A percentile compares a stretch with the other conserved stretches of the same genome.
Conservation (phyloP, 2,329 filamentous ascomycete genomes). For the Colletotrichum simmondsii region DNA sequence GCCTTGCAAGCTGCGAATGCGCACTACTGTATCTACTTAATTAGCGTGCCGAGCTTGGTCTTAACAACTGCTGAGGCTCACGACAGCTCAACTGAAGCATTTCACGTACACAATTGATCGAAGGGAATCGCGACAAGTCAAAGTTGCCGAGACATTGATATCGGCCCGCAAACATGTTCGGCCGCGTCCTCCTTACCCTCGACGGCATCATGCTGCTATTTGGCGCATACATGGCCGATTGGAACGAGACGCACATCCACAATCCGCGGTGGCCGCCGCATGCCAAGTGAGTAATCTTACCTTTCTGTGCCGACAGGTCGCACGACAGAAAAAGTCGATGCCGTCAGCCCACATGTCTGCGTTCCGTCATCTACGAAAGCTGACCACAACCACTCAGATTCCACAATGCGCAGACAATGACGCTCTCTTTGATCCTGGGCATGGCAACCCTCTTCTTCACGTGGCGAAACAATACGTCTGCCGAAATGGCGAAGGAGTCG, state of each 20-base stretch:
- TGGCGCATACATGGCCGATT: conserved; percentile 51
- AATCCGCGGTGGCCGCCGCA: conserved; percentile 58
- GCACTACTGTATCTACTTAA: not conserved
- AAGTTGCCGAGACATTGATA: not conserved
- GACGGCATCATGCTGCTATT: conserved; percentile 49
- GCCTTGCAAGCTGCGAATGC: not conserved
- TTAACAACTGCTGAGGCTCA: not conserved
- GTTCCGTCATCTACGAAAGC: not conserved
- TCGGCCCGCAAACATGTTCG: conserved; percentile 40
- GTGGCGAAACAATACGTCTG: conserved; percentile 43
- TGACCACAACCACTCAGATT: conserved; percentile 41
- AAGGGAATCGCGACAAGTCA: not conserved
- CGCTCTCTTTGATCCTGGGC: conserved; percentile 51
- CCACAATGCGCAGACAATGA: conserved; percentile 55
- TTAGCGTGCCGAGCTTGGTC: not conserved
- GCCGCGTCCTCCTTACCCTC: conserved; percentile 53
- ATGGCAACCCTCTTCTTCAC: conserved; percentile 52
- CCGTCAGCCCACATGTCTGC: not conserved
- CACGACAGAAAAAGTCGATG: not conserved
- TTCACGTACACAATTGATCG: not conserved
- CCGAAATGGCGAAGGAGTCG: conserved; percentile 42
- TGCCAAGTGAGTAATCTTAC: conserved; percentile 48
- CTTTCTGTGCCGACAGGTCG: not conserved
- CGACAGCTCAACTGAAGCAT: not conserved
- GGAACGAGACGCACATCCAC: conserved; percentile 52